Evolutionary conservation across 352 stramenopile genomes (phyloP), one percentile per base, ranked within the genome.

Genomic region (Peronospora destructor): DNA sequence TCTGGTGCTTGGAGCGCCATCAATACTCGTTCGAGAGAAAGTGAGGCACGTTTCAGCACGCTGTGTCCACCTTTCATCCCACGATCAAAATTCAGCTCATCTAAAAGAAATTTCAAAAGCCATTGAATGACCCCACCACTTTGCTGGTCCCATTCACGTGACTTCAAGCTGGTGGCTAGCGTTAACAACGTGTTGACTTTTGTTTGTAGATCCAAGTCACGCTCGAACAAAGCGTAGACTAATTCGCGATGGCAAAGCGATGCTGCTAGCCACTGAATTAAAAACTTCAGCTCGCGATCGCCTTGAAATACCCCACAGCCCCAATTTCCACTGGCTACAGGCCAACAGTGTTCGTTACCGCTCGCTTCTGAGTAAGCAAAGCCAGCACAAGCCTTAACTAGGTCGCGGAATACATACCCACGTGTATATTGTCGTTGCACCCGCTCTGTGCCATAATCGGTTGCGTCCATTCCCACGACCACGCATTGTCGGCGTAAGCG

Each of bases 231-330:
- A 46, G 84, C 73, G 30, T 88, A 88, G 17, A 81, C 62, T 26
- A 91, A 42, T 1, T 73, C 52, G 1, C 76, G 68, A 7, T 55
- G 45, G 23, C 59, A 41, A 5, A 87, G 53, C 3, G 79, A 85
- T 9, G 80, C 79, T 5, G 82, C 79, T 2, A 93, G 49, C 82
- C 82, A 91, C 49, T 93, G 80, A 45, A 93, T 73, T 13, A 91
- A 14, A 58, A 90, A 84, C 53, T 91, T 93, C 7, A 91, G 59
- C 50, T 90, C 76, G 3, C 73, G 60, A 40, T 90, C 72, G 3
- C 82, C 82, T 13, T 55, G 47, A 49, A 93, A 91, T 8, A 90
- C 80, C 2, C 82, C 82, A 26, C 82, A 91, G 42, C 82, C 82
- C 82, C 82, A 93, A 49, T 93, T 91, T 14, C 82, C 82, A 4